phyloP scores from a whole-genome alignment of 371 early-diverging fungal species.

The Aphelidium insulamus region DNA sequence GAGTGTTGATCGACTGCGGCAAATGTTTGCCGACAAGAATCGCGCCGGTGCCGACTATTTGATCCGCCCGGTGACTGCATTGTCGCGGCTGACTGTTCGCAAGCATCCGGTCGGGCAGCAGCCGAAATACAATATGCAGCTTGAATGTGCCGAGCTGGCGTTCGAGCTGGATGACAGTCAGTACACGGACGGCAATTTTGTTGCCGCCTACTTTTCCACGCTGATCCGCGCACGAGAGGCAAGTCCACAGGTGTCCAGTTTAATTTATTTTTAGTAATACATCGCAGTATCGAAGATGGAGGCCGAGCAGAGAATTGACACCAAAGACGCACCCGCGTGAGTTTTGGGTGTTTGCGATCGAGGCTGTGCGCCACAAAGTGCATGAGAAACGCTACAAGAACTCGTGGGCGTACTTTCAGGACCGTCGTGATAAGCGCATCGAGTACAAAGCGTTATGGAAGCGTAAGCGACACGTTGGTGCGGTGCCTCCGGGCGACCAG shows the following conservation, averaged over 20 bases:
- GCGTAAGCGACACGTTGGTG: conserved; percentile 25
- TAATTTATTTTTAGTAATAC: not conserved
- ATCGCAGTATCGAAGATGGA: conserved; percentile 49
- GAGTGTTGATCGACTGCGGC: too few relatives aligned
- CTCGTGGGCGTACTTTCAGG: conserved; percentile 63
- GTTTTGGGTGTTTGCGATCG: conserved; percentile 69
- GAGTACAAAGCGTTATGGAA: conserved; percentile 58
- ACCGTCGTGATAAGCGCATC: conserved; percentile 63
- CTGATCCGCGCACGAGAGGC: conserved; percentile 45
- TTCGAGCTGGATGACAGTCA: conserved; percentile 78
- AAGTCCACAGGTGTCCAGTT: not conserved
- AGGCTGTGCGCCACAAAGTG: conserved; percentile 27
- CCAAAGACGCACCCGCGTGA: conserved; percentile 57
- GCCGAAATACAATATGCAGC: conserved; percentile 4
- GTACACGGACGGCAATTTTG: conserved; percentile 49
- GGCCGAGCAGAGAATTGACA: conserved; percentile 47
- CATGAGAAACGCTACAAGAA: conserved; percentile 59
- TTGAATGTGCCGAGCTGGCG: conserved; percentile 68
- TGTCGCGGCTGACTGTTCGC: conserved; percentile 8
- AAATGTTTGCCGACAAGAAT: too few relatives aligned
- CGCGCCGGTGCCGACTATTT: too few relatives aligned
- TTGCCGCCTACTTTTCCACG: conserved; percentile 60
- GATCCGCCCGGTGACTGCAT: not conserved
- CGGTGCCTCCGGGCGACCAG: conserved; percentile 22
- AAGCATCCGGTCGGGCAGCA: conserved; percentile 4